Base-by-base conservation (phyloP, 176 grass and related monocot genomes). In the Alopecurus myosuroides region DNA sequence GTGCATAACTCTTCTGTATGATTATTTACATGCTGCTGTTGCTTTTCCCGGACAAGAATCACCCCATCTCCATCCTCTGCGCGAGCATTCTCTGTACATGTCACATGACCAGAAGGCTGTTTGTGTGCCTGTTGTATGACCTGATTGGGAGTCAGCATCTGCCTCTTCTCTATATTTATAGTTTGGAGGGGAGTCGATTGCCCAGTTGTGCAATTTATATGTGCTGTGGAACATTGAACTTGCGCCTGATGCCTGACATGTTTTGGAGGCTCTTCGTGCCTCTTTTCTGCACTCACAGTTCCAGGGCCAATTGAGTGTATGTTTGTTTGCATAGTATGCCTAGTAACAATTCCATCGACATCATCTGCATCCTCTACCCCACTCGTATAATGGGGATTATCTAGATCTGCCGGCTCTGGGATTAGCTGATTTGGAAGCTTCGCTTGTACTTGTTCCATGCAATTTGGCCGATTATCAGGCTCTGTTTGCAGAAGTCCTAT, bases 1-100 rank as follows among this genome's bases (percentile, higher is more conserved):
- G 30, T 18, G n/a, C 37, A 34, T 34, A 28, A 11, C 1, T 42
- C 66, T 79, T 84, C 75, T 63, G 13, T 79, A 35, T 44, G 44
- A 58, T 53, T 74, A 31, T 74, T 75, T 23, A 42, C 20, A 84
- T 44, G 15, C 36, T 52, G 36, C 34, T 61, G 65, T 71, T 78
- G 51, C 42, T 63, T 88, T 71, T 84, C 74, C 23, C 84, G 63
- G 57, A 78, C 80, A 78, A 63, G 64, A 83, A 72, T 72, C 76
- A 17, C 42, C 65, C 41, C 48, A 70, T 71, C 81, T 88, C 52
- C 74, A 83, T 74, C 17, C 40, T 81, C 61, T 57, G 14, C 9
- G 44, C 11, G 78, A 67, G 70, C 58, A 81, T 50, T 26, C 73
- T 88, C 63, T 61, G 25, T 31, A 82, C 48, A 82, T 48, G 34